A percentile compares a stretch with the other conserved stretches of the same genome.
Conservation (phyloP, 352 stramenopile genomes). For the Paralagenidium karlingii region DNA sequence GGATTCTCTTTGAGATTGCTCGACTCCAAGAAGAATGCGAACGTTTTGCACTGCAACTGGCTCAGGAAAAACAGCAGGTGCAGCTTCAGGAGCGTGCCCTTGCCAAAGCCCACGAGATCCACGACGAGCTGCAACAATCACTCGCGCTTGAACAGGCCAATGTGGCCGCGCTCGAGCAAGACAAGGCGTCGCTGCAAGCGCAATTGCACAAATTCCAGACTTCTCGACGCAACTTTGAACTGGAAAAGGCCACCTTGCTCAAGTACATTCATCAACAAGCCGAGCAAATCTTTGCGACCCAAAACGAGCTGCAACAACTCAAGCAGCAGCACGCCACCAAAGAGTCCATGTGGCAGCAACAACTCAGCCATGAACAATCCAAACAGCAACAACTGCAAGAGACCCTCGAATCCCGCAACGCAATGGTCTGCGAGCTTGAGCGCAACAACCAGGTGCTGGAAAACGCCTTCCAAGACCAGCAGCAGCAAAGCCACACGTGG, state of each 20-base stretch:
- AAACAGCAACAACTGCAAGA: conserved; percentile 27
- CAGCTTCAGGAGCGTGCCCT: conserved; percentile 7
- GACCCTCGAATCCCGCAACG: conserved; percentile 13
- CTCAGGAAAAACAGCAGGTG: conserved; percentile 22
- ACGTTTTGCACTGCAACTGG: conserved; percentile 47
- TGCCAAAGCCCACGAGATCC: conserved; percentile 12
- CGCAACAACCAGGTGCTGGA: conserved; percentile 15
- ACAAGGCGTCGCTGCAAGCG: conserved; percentile 25
- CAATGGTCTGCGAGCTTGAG: conserved; percentile 15
- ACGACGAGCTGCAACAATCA: conserved; percentile 32
- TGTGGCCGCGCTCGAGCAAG: conserved; percentile 40
- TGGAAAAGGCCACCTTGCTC: conserved; percentile 59
- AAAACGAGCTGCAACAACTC: conserved; percentile 8
- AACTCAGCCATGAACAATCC: conserved; percentile 2
- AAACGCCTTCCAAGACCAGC: conserved; percentile 15
- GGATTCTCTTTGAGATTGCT: conserved; percentile 64
- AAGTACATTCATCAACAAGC: conserved; percentile 69
- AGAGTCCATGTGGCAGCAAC: background rate
- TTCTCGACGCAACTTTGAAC: conserved; percentile 38
- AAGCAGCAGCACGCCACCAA: background rate
- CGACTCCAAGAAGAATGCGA: conserved; percentile 53
- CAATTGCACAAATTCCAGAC: conserved; percentile 21
- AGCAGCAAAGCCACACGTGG: conserved; percentile 15
- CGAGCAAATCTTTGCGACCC: conserved; percentile 46
- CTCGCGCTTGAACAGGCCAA: conserved; percentile 33